These are phyloP conservation scores for Naegleria fowleri DNA, from an alignment of 208 protist genomes.

Conservation along the genomic window DNA sequence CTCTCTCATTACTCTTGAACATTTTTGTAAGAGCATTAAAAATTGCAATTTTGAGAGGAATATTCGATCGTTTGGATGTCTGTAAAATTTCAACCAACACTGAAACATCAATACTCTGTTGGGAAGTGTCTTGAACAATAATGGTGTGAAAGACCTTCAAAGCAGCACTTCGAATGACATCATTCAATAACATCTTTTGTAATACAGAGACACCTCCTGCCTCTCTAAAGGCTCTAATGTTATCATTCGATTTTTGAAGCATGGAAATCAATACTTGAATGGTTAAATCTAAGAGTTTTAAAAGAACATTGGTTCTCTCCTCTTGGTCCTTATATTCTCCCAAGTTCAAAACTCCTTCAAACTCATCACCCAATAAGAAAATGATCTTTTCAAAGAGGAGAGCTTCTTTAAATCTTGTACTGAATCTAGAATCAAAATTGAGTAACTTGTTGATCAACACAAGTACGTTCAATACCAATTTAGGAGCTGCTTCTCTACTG, in stretches of 20 bases:
- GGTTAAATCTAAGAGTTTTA: neutral
- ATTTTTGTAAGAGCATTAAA: constrained; percentile 23
- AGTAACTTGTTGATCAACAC: neutral
- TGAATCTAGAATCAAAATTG: neutral
- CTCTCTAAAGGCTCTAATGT: constrained; percentile 1
- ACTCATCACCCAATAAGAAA: neutral
- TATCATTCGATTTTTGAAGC: neutral
- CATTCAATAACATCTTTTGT: constrained; percentile 13
- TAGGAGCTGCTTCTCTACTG: neutral
- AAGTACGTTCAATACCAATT: neutral
- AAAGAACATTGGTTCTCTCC: neutral
- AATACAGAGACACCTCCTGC: neutral
- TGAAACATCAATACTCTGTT: constrained; percentile 10
- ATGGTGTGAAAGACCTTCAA: constrained; percentile 18
- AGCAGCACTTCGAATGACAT: neutral
- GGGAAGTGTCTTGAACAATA: neutral
- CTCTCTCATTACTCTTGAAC: neutral
- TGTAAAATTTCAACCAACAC: constrained; percentile 28
- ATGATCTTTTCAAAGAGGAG: neutral
- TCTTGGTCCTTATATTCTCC: neutral
- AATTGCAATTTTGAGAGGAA: constrained; percentile 16
- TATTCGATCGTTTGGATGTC: neutral
- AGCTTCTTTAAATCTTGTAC: neutral
- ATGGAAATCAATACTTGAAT: neutral
- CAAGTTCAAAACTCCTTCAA: neutral